Evolutionary conservation across 1,139 yeast genomes (phyloP).

Genomic region (Protomyces arabidopsidicola): DNA sequence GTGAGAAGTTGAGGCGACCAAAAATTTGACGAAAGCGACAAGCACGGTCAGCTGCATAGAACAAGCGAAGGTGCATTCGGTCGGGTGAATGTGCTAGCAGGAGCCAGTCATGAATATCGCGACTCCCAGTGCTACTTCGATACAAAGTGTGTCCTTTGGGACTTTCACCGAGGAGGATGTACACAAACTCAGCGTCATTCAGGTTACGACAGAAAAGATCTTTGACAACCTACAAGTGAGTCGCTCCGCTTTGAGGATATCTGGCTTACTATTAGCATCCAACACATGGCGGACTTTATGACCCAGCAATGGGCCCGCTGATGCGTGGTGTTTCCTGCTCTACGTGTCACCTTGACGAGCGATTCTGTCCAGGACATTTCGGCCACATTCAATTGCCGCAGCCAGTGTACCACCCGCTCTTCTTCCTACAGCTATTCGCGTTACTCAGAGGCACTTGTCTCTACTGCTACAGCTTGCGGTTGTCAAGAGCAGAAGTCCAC

Average conservation of each 20-base stretch:
- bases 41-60: neutral
- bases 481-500: slow-evolving; percentile 65
- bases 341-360: slow-evolving; percentile 93
- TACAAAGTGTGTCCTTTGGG: slow-evolving; percentile 87
- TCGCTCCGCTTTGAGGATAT: neutral
- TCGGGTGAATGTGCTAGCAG: neutral
- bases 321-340: slow-evolving; percentile 56
- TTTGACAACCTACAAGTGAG: slow-evolving; percentile 69
- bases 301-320: slow-evolving; percentile 90
- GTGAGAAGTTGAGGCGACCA: neutral
- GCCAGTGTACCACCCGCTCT: slow-evolving; percentile 90
- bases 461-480: slow-evolving; percentile 80
- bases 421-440: slow-evolving; percentile 83
- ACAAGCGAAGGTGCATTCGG: neutral
- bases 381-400: slow-evolving; percentile 97
- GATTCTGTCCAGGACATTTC: slow-evolving; percentile 95
- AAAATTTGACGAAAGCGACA: neutral
- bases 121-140: slow-evolving; percentile 51
- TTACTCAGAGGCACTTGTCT: slow-evolving; percentile 81
- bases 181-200: slow-evolving; percentile 82
- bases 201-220: slow-evolving; percentile 89
- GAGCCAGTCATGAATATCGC: slow-evolving; percentile 26
- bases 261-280: slow-evolving; percentile 61
- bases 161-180: slow-evolving; percentile 78
- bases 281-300: slow-evolving; percentile 86